A percentile compares a stretch with the other conserved stretches of the same genome.
These are phyloP conservation scores for Sclerotinia nivalis DNA, from an alignment of 2,329 filamentous ascomycete species.

Conservation along the genomic window DNA sequence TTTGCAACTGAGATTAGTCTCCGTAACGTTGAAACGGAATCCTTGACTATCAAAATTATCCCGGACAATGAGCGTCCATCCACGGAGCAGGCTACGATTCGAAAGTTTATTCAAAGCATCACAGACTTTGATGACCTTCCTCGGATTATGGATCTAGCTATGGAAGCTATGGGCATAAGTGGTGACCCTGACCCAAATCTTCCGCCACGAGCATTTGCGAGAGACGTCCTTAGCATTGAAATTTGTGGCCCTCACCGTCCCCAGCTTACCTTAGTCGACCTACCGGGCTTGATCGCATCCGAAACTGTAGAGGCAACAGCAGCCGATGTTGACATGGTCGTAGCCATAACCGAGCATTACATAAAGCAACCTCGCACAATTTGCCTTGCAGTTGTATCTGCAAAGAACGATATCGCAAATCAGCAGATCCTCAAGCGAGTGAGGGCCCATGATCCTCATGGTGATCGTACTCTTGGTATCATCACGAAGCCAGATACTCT, in stretches of 20 bases:
- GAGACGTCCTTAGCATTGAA: conserved; percentile 38
- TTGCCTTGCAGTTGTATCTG: conserved; percentile 49
- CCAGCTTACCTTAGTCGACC: conserved; percentile 41
- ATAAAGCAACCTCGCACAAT: conserved; percentile 48
- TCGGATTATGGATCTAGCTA: conserved; percentile 37
- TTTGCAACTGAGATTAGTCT: conserved; percentile 53
- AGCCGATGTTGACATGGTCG: conserved; percentile 37
- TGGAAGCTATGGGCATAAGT: conserved; percentile 34
- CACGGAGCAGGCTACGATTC: conserved; percentile 50
- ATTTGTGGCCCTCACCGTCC: conserved; percentile 34
- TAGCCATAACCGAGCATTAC: conserved; percentile 43
- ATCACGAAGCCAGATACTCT: conserved; percentile 51
- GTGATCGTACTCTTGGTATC: conserved; percentile 47
- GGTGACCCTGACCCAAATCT: not conserved
- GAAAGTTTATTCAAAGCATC: conserved; percentile 36
- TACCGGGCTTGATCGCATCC: conserved; percentile 41
- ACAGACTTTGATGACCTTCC: conserved; percentile 37
- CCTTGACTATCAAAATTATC: conserved; percentile 56
- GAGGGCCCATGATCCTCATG: conserved; percentile 41
- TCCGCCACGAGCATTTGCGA: conserved; percentile 31
- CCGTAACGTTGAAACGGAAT: conserved; percentile 42
- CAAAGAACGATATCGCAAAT: conserved; percentile 46
- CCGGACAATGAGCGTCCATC: conserved; percentile 52
- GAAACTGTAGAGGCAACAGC: conserved; percentile 34
- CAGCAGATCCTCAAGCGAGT: conserved; percentile 46